phyloP scores from a whole-genome alignment of 2,329 filamentous ascomycete genomes.

The Colletotrichum simmondsii region DNA sequence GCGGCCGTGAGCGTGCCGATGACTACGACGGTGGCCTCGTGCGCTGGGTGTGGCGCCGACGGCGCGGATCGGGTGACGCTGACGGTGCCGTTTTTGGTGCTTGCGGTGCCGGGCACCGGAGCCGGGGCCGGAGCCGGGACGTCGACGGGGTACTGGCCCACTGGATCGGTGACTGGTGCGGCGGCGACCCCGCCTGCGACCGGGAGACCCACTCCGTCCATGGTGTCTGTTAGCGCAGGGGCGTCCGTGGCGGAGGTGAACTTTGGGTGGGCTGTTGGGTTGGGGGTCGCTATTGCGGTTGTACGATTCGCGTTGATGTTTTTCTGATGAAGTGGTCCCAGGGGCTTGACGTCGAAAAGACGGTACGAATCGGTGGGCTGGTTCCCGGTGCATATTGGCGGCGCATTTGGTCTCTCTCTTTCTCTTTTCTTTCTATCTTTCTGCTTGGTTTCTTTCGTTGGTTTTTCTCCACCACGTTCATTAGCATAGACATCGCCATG shows the following conservation, averaged over 20 bases:
- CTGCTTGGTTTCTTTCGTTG: neutral
- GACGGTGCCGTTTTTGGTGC: constrained; percentile 42
- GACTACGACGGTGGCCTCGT: constrained; percentile 42
- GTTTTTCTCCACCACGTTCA: constrained; percentile 16
- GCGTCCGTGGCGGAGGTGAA: constrained; percentile 13
- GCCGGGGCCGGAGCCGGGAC: constrained; percentile 29
- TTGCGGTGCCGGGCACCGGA: constrained; percentile 21
- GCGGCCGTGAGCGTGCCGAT: constrained; percentile 38
- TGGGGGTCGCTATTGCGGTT: constrained; percentile 15
- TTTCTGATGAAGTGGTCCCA: neutral
- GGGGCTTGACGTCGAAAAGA: neutral
- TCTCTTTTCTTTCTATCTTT: neutral
- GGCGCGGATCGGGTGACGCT: constrained; percentile 47
- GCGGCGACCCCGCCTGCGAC: neutral
- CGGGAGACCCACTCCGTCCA: constrained; percentile 2
- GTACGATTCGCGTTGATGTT: constrained; percentile 25
- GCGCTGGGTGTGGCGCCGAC: constrained; percentile 43
- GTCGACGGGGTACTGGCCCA: constrained; percentile 15
- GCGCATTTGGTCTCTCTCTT: constrained; percentile 7
- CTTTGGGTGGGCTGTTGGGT: constrained; percentile 10
- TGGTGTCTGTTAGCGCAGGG: constrained; percentile 12
- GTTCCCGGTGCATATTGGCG: constrained; percentile 26
- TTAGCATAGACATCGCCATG: constrained; percentile 33
- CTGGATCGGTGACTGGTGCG: neutral
- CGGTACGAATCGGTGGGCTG: constrained; percentile 2